Percentiles rank a stretch among this genome's conserved stretches.
These are phyloP conservation scores for Quercus variabilis DNA, from an alignment of 306 rosid genomes.

Conservation along the genomic window DNA sequence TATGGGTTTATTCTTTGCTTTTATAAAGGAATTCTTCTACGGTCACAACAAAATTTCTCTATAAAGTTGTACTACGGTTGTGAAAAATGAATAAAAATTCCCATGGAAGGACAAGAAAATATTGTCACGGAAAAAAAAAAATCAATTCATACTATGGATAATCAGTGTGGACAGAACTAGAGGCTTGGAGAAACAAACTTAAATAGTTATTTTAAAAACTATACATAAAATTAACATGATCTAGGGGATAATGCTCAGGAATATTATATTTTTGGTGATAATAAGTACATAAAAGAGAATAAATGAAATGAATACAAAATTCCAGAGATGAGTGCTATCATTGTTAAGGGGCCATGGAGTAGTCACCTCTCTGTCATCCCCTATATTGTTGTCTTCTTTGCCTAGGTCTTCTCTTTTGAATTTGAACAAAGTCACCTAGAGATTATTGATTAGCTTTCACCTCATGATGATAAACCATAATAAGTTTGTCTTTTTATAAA, in stretches of 20 bases:
- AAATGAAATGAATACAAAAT: background rate
- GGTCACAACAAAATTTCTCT: too few species aligned
- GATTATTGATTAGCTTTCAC: conserved; percentile 43
- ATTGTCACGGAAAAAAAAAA: too few species aligned
- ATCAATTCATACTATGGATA: too few species aligned
- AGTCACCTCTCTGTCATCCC: background rate
- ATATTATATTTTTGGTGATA: background rate
- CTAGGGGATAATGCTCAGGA: background rate
- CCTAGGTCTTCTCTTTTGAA: conserved; percentile 20
- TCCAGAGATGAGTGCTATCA: background rate
- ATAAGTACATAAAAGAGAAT: background rate
- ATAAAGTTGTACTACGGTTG: background rate
- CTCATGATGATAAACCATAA: conserved; percentile 57
- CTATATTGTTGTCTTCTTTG: background rate
- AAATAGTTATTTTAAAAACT: background rate
- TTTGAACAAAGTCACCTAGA: conserved; percentile 46
- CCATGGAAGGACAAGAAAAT: background rate
- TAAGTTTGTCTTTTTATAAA: conserved; percentile 55
- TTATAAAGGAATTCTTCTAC: background rate
- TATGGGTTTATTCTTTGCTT: background rate
- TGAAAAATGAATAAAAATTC: background rate
- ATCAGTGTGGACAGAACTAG: background rate
- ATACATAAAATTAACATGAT: background rate
- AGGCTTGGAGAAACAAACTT: background rate
- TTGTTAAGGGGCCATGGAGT: background rate